These are phyloP conservation scores for Mycena filopes DNA, from an alignment of 768 basidiomycete genomes.

Conservation along the genomic window DNA sequence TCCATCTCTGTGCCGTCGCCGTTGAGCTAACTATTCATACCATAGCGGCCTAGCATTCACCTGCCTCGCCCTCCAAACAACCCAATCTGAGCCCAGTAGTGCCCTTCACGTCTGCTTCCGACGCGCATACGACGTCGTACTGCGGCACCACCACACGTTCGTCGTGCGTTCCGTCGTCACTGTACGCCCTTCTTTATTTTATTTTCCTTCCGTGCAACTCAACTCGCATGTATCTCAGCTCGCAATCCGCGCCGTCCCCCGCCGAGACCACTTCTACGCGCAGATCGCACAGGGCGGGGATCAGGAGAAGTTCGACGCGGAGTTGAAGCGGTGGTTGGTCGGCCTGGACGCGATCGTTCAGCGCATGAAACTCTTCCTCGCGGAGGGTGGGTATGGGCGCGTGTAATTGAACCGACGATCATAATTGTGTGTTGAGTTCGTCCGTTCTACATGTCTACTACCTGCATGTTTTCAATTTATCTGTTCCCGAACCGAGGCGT, in stretches of 20 bases:
- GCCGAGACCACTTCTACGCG: constrained; percentile 69
- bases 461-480: too few species aligned
- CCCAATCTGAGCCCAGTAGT: constrained; percentile 61
- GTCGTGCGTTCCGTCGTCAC: constrained; percentile 72
- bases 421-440: not conserved
- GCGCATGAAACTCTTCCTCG: constrained; percentile 63
- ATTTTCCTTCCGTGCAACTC: constrained; percentile 25
- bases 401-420: too few species aligned
- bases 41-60: constrained; percentile 74
- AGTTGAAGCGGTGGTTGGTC: constrained; percentile 68
- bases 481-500: too few species aligned
- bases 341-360: constrained; percentile 64
- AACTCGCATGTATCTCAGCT: constrained; percentile 52
- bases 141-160: constrained; percentile 74
- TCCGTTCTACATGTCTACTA: too few species aligned
- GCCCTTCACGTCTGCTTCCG: constrained; percentile 78
- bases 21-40: too few species aligned
- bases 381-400: constrained; percentile 61
- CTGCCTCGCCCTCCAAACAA: constrained; percentile 72
- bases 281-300: constrained; percentile 71
- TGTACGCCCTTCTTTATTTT: constrained; percentile 48
- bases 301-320: constrained; percentile 61
- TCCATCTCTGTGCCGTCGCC: too few species aligned
- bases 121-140: constrained; percentile 74
- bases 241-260: constrained; percentile 69